Evolutionary conservation across 1,284 basidiomycete species (phyloP).

Genomic region (Marasmius sp.): DNA sequence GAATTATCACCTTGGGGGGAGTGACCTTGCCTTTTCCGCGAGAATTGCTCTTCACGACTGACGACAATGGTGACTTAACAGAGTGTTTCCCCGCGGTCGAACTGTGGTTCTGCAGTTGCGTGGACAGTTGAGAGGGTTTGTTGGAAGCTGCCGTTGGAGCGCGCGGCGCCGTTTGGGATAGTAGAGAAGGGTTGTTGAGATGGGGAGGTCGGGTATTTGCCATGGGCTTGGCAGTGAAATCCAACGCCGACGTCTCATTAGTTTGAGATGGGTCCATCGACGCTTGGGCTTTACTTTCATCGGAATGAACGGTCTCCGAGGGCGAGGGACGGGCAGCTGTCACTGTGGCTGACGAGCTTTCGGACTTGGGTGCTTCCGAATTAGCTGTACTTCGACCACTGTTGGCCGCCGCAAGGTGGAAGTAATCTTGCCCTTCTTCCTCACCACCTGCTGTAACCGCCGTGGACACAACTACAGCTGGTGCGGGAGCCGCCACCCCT

Average conservation of each 20-base stretch:
- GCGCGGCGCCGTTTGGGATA: constrained; percentile 63
- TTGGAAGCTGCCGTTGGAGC: constrained; percentile 27
- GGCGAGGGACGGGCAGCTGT: constrained; percentile 41
- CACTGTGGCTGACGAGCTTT: constrained; percentile 39
- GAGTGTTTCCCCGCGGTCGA: constrained; percentile 13
- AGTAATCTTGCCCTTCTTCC: constrained; percentile 33
- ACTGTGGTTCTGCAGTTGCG: constrained; percentile 36
- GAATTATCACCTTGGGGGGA: neutral
- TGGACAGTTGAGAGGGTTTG: constrained; percentile 39
- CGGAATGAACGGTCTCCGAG: constrained; percentile 15
- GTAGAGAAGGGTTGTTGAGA: constrained; percentile 48
- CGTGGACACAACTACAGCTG: constrained; percentile 48
- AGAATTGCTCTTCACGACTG: neutral
- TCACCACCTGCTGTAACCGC: constrained; percentile 42
- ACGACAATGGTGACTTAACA: neutral
- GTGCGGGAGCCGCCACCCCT: constrained; percentile 47
- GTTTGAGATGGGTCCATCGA: neutral
- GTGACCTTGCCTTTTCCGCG: neutral
- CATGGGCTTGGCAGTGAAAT: neutral
- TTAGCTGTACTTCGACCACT: constrained; percentile 15
- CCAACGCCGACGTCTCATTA: neutral
- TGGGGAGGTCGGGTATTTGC: constrained; percentile 13
- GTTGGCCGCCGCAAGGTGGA: constrained; percentile 28
- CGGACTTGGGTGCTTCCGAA: constrained; percentile 24
- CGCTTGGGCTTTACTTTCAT: neutral